These are phyloP conservation scores for Vickermania spadyakhi DNA, from an alignment of 208 protist species.

Conservation along the genomic window DNA sequence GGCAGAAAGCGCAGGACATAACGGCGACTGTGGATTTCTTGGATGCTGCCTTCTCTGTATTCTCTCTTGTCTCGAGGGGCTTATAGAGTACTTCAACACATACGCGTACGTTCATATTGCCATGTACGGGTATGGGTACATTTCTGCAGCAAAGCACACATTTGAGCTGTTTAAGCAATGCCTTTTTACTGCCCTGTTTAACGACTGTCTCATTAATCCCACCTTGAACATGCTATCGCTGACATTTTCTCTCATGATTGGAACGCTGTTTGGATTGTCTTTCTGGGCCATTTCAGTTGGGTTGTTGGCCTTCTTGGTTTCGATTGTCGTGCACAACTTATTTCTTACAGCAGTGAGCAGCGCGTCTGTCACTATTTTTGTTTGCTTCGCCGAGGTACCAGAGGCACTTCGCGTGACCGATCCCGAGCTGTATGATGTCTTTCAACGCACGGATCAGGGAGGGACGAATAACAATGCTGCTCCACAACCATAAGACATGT, in stretches of 20 bases:
- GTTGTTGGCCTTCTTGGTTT: slow-evolving; percentile 40
- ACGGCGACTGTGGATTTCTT: slow-evolving; percentile 35
- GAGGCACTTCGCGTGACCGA: slow-evolving; percentile 59
- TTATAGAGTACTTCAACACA: slow-evolving; percentile 86
- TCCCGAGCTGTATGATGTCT: slow-evolving; percentile 50
- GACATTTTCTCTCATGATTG: slow-evolving; percentile 37
- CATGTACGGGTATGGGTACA: slow-evolving; percentile 88
- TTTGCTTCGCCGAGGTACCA: slow-evolving; percentile 82
- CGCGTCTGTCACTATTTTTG: slow-evolving; percentile 78
- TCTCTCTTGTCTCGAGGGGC: slow-evolving; percentile 36
- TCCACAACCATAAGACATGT: slow-evolving; percentile 5
- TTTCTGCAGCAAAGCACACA: slow-evolving; percentile 83
- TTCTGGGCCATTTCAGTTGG: slow-evolving; percentile 18
- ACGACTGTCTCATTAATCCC: slow-evolving; percentile 74
- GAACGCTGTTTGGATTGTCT: slow-evolving; percentile 27
- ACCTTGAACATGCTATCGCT: slow-evolving; percentile 56
- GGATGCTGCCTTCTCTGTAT: slow-evolving; percentile 26
- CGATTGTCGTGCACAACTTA: slow-evolving; percentile 38
- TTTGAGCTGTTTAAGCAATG: slow-evolving; percentile 69
- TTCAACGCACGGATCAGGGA: slow-evolving; percentile 41
- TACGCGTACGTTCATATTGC: slow-evolving; percentile 91
- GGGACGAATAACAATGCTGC: slow-evolving; percentile 45
- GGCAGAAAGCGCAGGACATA: slow-evolving; percentile 14
- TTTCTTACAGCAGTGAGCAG: slow-evolving; percentile 66
- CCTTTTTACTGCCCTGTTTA: slow-evolving; percentile 79